Conservation (phyloP, 176 grass and related monocot species). For the Eremochloa ophiuroides region DNA sequence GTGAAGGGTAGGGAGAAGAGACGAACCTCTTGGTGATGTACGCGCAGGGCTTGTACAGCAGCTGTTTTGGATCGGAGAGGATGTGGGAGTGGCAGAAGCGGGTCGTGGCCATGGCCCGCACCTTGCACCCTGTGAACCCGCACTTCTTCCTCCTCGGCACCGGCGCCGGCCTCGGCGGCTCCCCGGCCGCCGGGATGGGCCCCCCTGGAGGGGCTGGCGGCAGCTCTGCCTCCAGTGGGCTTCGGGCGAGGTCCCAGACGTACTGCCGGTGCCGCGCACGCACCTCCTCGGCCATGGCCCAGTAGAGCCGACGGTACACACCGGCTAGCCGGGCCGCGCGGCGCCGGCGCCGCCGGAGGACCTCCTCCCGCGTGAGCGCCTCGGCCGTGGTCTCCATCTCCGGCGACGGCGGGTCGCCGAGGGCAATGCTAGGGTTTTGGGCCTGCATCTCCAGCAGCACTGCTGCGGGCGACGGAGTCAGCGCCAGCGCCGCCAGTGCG, state of each 20-base stretch:
- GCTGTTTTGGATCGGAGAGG: constrained; percentile 63
- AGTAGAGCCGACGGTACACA: constrained; percentile 62
- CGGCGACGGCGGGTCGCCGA: constrained; percentile 23
- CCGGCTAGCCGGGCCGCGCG: constrained; percentile 36
- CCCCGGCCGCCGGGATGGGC: background rate
- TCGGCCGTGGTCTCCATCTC: constrained; percentile 41
- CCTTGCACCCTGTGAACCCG: constrained; percentile 73
- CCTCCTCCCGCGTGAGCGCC: constrained; percentile 77
- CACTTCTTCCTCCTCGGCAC: constrained; percentile 65
- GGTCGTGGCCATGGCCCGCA: constrained; percentile 81
- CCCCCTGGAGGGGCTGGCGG: background rate
- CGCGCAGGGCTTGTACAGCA: constrained; percentile 77
- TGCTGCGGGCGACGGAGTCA: background rate
- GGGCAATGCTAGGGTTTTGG: constrained; percentile 8
- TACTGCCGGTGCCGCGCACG: constrained; percentile 66
- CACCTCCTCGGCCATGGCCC: constrained; percentile 77
- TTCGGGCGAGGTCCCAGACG: constrained; percentile 65
- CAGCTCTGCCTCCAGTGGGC: constrained; percentile 52
- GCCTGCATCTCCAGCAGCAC: background rate
- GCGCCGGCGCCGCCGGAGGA: constrained; percentile 58
- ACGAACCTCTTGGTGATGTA: constrained; percentile 58
- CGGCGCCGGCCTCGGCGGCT: constrained; percentile 18
- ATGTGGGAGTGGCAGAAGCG: constrained; percentile 83
- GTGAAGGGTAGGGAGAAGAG: background rate
- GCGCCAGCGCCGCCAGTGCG: background rate